Conservation (phyloP, 2,329 filamentous ascomycete genomes). For the Sphaceloma murrayae region DNA sequence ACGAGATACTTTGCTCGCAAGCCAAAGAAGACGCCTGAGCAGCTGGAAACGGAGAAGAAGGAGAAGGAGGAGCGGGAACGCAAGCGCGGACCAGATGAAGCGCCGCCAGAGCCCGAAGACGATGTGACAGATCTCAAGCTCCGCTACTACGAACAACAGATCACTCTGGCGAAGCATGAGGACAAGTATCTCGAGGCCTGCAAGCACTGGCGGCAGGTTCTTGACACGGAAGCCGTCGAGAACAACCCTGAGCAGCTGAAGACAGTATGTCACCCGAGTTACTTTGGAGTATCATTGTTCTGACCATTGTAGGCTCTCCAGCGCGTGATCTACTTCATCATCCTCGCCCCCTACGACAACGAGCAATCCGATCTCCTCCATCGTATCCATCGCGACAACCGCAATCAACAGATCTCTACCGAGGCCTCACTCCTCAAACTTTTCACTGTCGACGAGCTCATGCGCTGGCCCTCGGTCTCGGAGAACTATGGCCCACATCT, state of each 20-base stretch:
- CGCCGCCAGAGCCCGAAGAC: slow-evolving; percentile 66
- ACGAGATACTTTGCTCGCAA: slow-evolving; percentile 83
- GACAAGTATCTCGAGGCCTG: slow-evolving; percentile 95
- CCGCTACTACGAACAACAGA: slow-evolving; percentile 94
- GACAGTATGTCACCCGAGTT: slow-evolving; percentile 50
- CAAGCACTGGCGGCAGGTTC: slow-evolving; percentile 94
- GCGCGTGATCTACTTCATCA: slow-evolving; percentile 94
- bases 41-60: slow-evolving; percentile 84
- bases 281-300: slow-evolving; percentile 19
- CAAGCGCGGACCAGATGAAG: slow-evolving; percentile 65
- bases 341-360: slow-evolving; percentile 94
- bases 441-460: slow-evolving; percentile 91
- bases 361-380: slow-evolving; percentile 96
- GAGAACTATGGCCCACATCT: slow-evolving; percentile 83
- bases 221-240: slow-evolving; percentile 93
- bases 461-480: slow-evolving; percentile 94
- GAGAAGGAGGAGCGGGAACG: slow-evolving; percentile 76
- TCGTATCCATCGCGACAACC: slow-evolving; percentile 75
- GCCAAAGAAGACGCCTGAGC: slow-evolving; percentile 79
- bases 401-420: slow-evolving; percentile 61
- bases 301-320: slow-evolving; percentile 59
- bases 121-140: slow-evolving; percentile 96
- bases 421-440: slow-evolving; percentile 84
- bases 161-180: slow-evolving; percentile 89
- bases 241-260: slow-evolving; percentile 77